Evolutionary conservation across 1,139 yeast genomes (phyloP), one percentile per base, ranked within the genome.

Genomic region (Eremothecium coryli): DNA sequence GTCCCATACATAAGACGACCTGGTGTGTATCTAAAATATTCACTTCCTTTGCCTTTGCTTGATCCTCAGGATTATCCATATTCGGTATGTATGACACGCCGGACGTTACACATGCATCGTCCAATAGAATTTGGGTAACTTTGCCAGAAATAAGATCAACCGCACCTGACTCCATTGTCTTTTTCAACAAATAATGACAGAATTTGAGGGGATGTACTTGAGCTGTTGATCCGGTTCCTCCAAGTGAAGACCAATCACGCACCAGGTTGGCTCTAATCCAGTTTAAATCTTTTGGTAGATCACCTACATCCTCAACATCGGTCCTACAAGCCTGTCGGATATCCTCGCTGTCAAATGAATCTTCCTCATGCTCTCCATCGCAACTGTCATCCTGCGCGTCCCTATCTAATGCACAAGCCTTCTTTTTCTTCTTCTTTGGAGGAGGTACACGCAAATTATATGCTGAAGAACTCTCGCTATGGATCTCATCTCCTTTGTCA

Each of bases 161-260:
- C n/a, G 85, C 76, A 2, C 93, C 95, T 2, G 80, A 64, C 48
- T 82, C 88, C 42, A 82, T 73, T 22, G 95, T 94, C 55, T 82
- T 81, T 45, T 76, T 73, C 44, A 90, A 64, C 9, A 90, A 66
- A 51, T 72, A 81, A 38, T 79, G 82, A 18, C 97, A 88, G 58
- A 90, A 88, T 55, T 81, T 80, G 62, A 82, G 85, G 2, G 98
- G 98, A 56, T 90, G 97, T 8, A 90, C 95, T 60, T 90, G 98
- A 0, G 96, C 97, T 1, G 97, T 88, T 9, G 94, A 78, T 42
- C 81, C 90, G 20, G 75, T 71, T 11, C 82, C 93, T 20, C 98
- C 97, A 36, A 90, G 62, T 6, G 76, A 71, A 7, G 88, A 76
- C 76, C 94, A 86, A 40, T 73, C 78, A 36, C 70, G 71, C 13